Percentiles rank a stretch among this genome's conserved stretches.
Evolutionary conservation across 208 protist species (phyloP).

Genomic region (Acanthamoeba healyi): DNA sequence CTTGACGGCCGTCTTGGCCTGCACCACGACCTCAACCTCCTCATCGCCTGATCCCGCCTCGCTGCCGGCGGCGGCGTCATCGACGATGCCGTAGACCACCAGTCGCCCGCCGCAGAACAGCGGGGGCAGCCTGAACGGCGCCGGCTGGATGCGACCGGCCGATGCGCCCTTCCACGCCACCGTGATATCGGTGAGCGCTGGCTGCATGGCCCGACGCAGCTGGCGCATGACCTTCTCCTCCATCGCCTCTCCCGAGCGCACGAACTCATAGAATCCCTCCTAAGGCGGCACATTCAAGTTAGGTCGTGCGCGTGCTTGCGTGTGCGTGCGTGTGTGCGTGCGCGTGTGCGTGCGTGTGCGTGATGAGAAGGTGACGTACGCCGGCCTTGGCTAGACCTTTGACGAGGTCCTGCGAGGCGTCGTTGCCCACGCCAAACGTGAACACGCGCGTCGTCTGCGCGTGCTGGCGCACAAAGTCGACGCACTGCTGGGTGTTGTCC

Average conservation of each 20-base stretch:
- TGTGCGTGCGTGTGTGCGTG: not conserved
- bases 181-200: constrained; percentile 77
- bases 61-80: not conserved
- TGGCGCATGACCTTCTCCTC: constrained; percentile 78
- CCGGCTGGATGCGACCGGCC: not conserved
- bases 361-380: not conserved
- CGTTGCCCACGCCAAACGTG: constrained; percentile 75
- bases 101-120: constrained; percentile 16
- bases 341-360: not conserved
- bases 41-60: no score
- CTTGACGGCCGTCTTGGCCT: constrained; percentile 39
- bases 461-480: constrained; percentile 76
- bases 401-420: constrained; percentile 53
- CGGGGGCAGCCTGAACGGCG: not conserved
- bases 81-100: constrained; percentile 7
- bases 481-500: constrained; percentile 55
- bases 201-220: constrained; percentile 76
- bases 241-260: constrained; percentile 57
- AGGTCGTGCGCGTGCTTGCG: no score
- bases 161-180: constrained; percentile 59
- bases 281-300: no score
- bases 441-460: constrained; percentile 76
- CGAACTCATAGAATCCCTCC: constrained; percentile 78
- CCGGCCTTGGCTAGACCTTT: constrained; percentile 60
- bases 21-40: not conserved